These are phyloP conservation scores for Fomitopsis betulina DNA, from an alignment of 1,284 basidiomycete species.

Conservation along the genomic window DNA sequence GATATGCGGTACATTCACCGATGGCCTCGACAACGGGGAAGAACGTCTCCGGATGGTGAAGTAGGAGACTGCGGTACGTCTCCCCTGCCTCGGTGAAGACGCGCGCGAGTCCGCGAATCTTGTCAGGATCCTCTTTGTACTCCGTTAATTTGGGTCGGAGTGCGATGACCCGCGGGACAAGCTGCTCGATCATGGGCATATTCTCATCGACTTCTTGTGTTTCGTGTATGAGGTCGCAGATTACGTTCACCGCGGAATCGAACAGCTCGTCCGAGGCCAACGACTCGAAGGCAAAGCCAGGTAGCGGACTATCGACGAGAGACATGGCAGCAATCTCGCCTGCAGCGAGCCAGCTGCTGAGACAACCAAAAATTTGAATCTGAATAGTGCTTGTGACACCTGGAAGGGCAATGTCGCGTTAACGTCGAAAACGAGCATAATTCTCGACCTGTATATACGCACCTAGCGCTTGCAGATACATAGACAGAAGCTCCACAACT, in stretches of 20 bases:
- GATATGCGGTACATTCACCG: constrained; percentile 89
- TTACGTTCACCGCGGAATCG: constrained; percentile 87
- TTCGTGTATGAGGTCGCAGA: constrained; percentile 96
- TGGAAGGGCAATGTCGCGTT: constrained; percentile 27
- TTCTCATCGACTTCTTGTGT: constrained; percentile 98
- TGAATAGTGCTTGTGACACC: constrained; percentile 86
- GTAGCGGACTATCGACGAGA: constrained; percentile 80
- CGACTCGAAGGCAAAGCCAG: constrained; percentile 81
- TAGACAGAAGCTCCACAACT: constrained; percentile 75
- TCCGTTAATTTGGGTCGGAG: constrained; percentile 62
- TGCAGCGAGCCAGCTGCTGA: constrained; percentile 85
- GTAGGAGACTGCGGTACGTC: constrained; percentile 86
- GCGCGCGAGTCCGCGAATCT: constrained; percentile 86
- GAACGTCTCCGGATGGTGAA: constrained; percentile 87
- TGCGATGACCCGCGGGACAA: constrained; percentile 80
- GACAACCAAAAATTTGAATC: constrained; percentile 80
- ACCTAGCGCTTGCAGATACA: constrained; percentile 93
- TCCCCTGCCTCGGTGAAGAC: constrained; percentile 97
- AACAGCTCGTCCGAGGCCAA: constrained; percentile 85
- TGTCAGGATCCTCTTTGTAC: constrained; percentile 77
- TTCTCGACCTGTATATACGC: constrained; percentile 20
- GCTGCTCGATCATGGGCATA: constrained; percentile 81
- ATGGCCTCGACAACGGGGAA: constrained; percentile 94
- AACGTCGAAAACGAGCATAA: background rate
- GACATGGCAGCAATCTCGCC: constrained; percentile 75